phyloP scores from a whole-genome alignment of 345 rosid genomes.

The Citrus maxima region DNA sequence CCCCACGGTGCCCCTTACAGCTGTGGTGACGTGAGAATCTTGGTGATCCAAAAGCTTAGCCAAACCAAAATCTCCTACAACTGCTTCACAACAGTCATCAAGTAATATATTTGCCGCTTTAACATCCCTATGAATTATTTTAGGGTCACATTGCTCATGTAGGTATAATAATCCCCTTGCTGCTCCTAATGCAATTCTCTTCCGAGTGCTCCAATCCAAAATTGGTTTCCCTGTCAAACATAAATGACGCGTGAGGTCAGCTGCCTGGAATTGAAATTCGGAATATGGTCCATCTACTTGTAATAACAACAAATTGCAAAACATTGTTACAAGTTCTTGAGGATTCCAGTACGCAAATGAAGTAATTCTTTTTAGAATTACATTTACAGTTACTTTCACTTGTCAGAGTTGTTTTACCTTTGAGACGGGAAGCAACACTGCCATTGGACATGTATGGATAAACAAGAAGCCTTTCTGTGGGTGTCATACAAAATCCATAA shows the following conservation, averaged over 20 bases:
- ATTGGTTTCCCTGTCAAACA: constrained; percentile 54
- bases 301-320: neutral
- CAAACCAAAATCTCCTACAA: constrained; percentile 94
- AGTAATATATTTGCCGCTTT: constrained; percentile 96
- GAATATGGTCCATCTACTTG: neutral
- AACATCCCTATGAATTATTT: constrained; percentile 97
- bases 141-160: constrained; percentile 97
- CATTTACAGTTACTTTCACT: neutral
- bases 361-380: neutral
- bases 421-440: constrained; percentile 93
- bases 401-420: constrained; percentile 42
- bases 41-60: constrained; percentile 96
- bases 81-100: constrained; percentile 90
- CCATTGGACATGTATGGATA: constrained; percentile 97
- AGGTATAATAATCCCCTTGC: constrained; percentile 88
- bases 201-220: constrained; percentile 91
- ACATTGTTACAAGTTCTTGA: neutral
- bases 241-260: neutral
- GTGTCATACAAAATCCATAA: constrained; percentile 80
- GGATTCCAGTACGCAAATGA: neutral
- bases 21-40: constrained; percentile 95
- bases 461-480: constrained; percentile 83
- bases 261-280: neutral
- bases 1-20: constrained; percentile 96
- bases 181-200: constrained; percentile 92